These are phyloP conservation scores for Nymphaea thermarum DNA, from an alignment of 164 flowering plant genomes.

Conservation along the genomic window DNA sequence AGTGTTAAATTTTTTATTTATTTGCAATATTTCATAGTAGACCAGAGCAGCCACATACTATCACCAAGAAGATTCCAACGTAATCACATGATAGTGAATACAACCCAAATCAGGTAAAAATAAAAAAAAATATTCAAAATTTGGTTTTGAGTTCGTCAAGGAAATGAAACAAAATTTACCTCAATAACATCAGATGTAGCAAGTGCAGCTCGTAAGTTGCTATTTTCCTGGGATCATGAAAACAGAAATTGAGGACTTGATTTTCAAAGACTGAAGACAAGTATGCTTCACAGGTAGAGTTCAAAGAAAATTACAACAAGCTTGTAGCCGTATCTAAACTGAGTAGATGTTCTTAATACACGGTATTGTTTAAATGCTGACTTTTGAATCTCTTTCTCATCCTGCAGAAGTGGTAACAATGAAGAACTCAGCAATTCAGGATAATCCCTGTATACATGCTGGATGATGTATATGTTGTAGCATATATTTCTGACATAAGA, in stretches of 20 bases:
- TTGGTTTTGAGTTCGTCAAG: not conserved
- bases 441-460: not conserved
- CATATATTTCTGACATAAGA: not conserved
- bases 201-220: conserved; percentile 68
- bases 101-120: not conserved
- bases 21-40: too few relatives aligned
- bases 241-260: not conserved
- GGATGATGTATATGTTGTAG: not conserved
- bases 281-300: not conserved
- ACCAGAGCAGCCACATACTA: too few relatives aligned
- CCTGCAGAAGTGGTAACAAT: conserved; percentile 42
- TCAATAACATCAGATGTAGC: conserved; percentile 69
- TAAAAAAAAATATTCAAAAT: not conserved
- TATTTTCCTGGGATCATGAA: conserved; percentile 50
- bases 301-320: conserved; percentile 49
- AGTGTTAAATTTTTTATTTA: too few relatives aligned
- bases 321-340: conserved; percentile 90
- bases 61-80: too few relatives aligned
- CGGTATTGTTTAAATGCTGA: conserved; percentile 60
- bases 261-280: not conserved
- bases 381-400: conserved; percentile 85
- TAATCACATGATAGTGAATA: too few relatives aligned
- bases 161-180: conserved; percentile 24
- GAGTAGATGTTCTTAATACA: conserved; percentile 50
- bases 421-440: not conserved